Base-by-base conservation (phyloP, 202 grass and related monocot genomes). In the Hordeum pubiflorum region DNA sequence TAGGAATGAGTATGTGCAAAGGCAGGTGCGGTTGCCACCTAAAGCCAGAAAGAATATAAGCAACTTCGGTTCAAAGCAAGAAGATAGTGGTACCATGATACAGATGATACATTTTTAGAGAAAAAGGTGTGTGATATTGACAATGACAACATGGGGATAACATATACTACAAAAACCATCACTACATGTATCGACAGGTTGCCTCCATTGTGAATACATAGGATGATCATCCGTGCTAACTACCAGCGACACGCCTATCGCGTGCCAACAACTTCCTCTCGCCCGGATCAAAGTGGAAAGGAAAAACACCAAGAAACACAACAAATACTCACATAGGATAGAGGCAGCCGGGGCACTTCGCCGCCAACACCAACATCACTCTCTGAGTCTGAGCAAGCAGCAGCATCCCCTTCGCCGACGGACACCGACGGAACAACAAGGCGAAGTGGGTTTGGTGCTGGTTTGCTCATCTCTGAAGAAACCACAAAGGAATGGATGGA, bases 131-230 rank as follows among this genome's bases (percentile, higher is more conserved):
- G 48, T 54, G 48, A 54, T 54, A 54, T 54, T 54, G 83, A 79
- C 78, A 89, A 82, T 82, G 73, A 86, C 87, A 82, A 77, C 66
- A 59, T 60, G 73, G 77, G 29, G 64, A 78, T 32, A 77, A 69
- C 66, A 82, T 55, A 86, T 18, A 74, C 83, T 89, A 86, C 83
- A 89, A 88, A 91, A 91, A 91, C 82, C 89, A 91, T 91, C 89
- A 50, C 89, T 87, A 68, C 82, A 91, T 88, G 89, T 91, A 91
- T 85, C 32, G 26, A 78, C 78, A 84, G 84, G 75, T 88, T 87
- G 71, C 36, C 59, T 87, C 54, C 89, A 82, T 91, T 87, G 64
- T 75, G 48, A 87, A 87, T 85, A 90, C 88, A 93, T 82, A 83
- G 87, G 88, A 86, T 93, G 81, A 74, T 82, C 81, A 85, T 85